phyloP scores from a whole-genome alignment of 768 basidiomycete species.

The Dentipellis sp. region DNA sequence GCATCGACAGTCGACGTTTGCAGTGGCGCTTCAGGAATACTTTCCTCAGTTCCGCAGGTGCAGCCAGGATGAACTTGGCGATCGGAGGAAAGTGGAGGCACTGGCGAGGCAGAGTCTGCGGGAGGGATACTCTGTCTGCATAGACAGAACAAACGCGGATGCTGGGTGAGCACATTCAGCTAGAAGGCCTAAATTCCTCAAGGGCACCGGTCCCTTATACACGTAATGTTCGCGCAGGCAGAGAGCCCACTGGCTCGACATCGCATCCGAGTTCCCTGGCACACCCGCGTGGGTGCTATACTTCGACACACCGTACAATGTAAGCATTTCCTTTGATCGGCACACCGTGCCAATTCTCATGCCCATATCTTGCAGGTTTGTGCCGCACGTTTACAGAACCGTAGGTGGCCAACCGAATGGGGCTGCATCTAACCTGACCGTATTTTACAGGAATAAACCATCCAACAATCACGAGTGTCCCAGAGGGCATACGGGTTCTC shows the following conservation, averaged over 20 bases:
- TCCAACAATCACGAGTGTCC: constrained; percentile 63
- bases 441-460: constrained; percentile 49
- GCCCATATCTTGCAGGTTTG: constrained; percentile 37
- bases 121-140: constrained; percentile 62
- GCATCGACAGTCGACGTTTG: constrained; percentile 49
- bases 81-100: constrained; percentile 54
- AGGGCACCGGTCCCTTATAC: too few species aligned
- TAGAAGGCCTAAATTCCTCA: neutral
- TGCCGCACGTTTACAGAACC: constrained; percentile 44
- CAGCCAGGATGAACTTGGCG: constrained; percentile 75
- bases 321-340: constrained; percentile 19
- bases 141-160: constrained; percentile 75
- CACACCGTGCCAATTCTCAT: neutral
- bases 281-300: constrained; percentile 65
- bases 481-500: constrained; percentile 52
- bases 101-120: constrained; percentile 42
- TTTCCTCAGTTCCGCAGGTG: constrained; percentile 59
- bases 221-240: constrained; percentile 34
- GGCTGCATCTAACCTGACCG: neutral
- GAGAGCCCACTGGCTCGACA: constrained; percentile 64
- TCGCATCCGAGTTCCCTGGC: constrained; percentile 57
- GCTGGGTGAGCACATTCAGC: constrained; percentile 30
- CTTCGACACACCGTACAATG: constrained; percentile 71
- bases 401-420: constrained; percentile 30
- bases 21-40: constrained; percentile 52